Evolutionary conservation across 2,329 filamentous ascomycete species (phyloP).

Genomic region (Plenodomus tracheiphilus): DNA sequence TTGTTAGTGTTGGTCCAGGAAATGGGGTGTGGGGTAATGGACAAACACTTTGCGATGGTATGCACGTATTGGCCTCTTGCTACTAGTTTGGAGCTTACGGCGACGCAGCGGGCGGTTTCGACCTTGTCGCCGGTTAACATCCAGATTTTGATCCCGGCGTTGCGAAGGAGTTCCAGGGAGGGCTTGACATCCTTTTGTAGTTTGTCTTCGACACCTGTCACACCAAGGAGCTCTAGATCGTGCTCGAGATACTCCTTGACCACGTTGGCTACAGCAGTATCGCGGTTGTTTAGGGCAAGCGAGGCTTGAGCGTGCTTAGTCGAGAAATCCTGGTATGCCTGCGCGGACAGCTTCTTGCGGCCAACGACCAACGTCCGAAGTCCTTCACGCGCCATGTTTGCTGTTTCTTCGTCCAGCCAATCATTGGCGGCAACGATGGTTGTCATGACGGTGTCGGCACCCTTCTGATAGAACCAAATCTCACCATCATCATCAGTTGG

Average conservation of each 20-base stretch:
- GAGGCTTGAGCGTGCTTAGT: constrained; percentile 76
- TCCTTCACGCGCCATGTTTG: constrained; percentile 99
- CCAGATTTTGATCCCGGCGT: constrained; percentile 99
- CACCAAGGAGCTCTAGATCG: constrained; percentile 90
- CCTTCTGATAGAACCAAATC: constrained; percentile 99
- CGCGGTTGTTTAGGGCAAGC: constrained; percentile 76
- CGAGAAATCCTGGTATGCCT: constrained; percentile 82
- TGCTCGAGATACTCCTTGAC: constrained; percentile 81
- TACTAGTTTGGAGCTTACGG: constrained; percentile 91
- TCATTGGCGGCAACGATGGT: constrained; percentile 93
- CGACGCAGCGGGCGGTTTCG: constrained; percentile 94
- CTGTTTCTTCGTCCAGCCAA: constrained; percentile 98
- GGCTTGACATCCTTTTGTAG: constrained; percentile 95
- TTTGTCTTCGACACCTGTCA: constrained; percentile 97
- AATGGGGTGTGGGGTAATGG: background rate
- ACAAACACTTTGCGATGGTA: constrained; percentile 72
- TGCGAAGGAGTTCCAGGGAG: constrained; percentile 89
- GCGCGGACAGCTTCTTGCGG: constrained; percentile 77
- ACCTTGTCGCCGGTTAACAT: constrained; percentile 99
- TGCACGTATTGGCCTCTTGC: constrained; percentile 94
- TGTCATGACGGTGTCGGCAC: constrained; percentile 98
- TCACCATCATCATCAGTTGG: constrained; percentile 65
- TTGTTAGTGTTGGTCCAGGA: background rate
- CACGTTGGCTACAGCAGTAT: constrained; percentile 78
- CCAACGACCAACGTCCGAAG: constrained; percentile 92